Evolutionary conservation across 1,284 basidiomycete species (phyloP).

Genomic region (Chondrostereum purpureum): DNA sequence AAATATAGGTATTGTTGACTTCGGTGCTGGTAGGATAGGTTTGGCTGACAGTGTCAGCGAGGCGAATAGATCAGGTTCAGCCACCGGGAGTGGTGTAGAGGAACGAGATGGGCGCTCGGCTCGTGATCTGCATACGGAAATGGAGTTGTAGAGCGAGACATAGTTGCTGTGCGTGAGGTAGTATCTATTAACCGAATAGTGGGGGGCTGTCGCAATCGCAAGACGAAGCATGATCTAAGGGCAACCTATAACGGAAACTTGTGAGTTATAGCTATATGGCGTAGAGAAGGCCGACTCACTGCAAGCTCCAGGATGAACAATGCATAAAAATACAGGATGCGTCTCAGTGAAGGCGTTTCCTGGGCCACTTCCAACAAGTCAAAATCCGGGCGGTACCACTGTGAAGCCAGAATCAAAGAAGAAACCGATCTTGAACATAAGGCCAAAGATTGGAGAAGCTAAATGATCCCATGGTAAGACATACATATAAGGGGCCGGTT

Average conservation of each 20-base stretch:
- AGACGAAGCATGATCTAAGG: conserved; percentile 39
- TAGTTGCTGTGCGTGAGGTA: conserved; percentile 27
- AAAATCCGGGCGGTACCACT: conserved; percentile 33
- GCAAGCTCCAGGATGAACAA: conserved; percentile 43
- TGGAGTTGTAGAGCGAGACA: conserved; percentile 33
- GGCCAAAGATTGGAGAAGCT: conserved; percentile 52
- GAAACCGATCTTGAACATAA: conserved; percentile 55
- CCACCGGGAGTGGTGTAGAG: conserved; percentile 23
- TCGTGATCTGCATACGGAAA: conserved; percentile 21
- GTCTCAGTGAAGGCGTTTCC: conserved; percentile 26
- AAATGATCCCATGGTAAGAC: conserved; percentile 3
- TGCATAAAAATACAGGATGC: conserved; percentile 39
- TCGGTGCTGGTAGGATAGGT: conserved; percentile 35
- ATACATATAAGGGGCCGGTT: conserved; percentile 5
- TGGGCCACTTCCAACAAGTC: conserved; percentile 31
- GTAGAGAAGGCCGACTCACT: conserved; percentile 31
- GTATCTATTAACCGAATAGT: conserved; percentile 59
- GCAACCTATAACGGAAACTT: conserved; percentile 34
- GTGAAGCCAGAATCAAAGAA: conserved; percentile 36
- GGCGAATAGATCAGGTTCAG: conserved; percentile 53
- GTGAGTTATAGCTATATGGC: conserved; percentile 8
- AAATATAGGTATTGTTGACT: conserved; percentile 45
- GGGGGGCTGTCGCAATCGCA: conserved; percentile 60
- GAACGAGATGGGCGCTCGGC: conserved; percentile 17
- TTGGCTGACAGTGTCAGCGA: conserved; percentile 58